phyloP scores from a whole-genome alignment of 352 stramenopile species.

The Pythium phragmiticola region DNA sequence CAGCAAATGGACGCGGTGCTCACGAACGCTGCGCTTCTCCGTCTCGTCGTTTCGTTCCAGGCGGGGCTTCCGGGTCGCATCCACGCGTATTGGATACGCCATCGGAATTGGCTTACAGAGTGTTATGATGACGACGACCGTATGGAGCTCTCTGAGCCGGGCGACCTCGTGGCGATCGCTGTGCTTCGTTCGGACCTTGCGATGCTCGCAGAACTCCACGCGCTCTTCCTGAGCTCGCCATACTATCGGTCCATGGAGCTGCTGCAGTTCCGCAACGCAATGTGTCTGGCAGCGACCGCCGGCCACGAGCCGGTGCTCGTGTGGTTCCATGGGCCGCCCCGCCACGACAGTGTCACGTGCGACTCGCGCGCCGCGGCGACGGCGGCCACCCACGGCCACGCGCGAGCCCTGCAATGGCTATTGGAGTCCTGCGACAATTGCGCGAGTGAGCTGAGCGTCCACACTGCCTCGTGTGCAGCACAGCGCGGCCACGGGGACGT shows the following conservation, averaged over 20 bases:
- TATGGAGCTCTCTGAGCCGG: not conserved
- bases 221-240: slow-evolving; percentile 9
- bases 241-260: slow-evolving; percentile 19
- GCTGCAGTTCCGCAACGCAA: slow-evolving; percentile 6
- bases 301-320: not conserved
- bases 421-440: slow-evolving; percentile 5
- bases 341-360: not conserved
- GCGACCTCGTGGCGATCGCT: slow-evolving; percentile 17
- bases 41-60: slow-evolving; percentile 19
- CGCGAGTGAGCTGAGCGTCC: not conserved
- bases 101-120: not conserved
- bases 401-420: slow-evolving; percentile 18
- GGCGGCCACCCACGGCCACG: slow-evolving; percentile 6
- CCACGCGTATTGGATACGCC: slow-evolving; percentile 15
- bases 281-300: not conserved
- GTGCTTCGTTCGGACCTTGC: slow-evolving; percentile 7
- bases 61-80: slow-evolving; percentile 14
- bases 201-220: slow-evolving; percentile 11
- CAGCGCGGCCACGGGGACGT: slow-evolving; percentile 2
- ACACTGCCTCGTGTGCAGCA: not conserved
- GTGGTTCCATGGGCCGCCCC: slow-evolving; percentile 11
- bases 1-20: slow-evolving; percentile 14
- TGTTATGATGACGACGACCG: not conserved
- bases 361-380: not conserved
- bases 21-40: slow-evolving; percentile 16